phyloP scores from a whole-genome alignment of 1,284 basidiomycete genomes.

The Melampsora occidentalis region DNA sequence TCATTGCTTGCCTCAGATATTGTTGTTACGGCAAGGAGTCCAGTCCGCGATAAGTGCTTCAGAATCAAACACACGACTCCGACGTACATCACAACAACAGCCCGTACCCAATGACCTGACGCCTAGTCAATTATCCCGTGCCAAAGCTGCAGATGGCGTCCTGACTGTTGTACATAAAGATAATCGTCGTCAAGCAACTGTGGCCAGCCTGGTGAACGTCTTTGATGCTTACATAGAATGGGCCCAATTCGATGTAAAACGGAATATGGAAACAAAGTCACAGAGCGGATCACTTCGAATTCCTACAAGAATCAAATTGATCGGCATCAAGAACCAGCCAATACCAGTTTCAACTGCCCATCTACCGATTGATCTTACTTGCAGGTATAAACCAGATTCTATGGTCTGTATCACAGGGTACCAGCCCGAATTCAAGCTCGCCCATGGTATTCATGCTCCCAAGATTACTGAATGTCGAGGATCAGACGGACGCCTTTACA shows the following conservation, averaged over 20 bases:
- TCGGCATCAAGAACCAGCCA: conserved; percentile 18
- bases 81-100: conserved; percentile 43
- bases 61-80: conserved; percentile 34
- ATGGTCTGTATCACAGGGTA: conserved; percentile 64
- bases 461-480: conserved; percentile 75
- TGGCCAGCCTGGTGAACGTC: conserved; percentile 65
- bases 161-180: conserved; percentile 63
- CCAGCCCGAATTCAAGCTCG: conserved; percentile 62
- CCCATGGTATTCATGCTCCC: conserved; percentile 78
- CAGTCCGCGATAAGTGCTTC: conserved; percentile 45
- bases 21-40: conserved; percentile 59
- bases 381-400: conserved; percentile 66
- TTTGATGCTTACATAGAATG: conserved; percentile 75
- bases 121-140: conserved; percentile 56
- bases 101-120: conserved; percentile 32
- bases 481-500: conserved; percentile 67
- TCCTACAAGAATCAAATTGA: conserved; percentile 48
- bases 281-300: conserved; percentile 46
- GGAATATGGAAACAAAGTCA: conserved; percentile 45
- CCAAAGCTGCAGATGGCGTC: conserved; percentile 67
- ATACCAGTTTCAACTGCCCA: conserved; percentile 78
- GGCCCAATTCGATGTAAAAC: conserved; percentile 58
- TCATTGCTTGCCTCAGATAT: conserved; percentile 87
- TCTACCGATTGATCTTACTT: conserved; percentile 69
- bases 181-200: conserved; percentile 54